Conservation (phyloP, 2,329 filamentous ascomycete genomes). For the Neonectria punicea region DNA sequence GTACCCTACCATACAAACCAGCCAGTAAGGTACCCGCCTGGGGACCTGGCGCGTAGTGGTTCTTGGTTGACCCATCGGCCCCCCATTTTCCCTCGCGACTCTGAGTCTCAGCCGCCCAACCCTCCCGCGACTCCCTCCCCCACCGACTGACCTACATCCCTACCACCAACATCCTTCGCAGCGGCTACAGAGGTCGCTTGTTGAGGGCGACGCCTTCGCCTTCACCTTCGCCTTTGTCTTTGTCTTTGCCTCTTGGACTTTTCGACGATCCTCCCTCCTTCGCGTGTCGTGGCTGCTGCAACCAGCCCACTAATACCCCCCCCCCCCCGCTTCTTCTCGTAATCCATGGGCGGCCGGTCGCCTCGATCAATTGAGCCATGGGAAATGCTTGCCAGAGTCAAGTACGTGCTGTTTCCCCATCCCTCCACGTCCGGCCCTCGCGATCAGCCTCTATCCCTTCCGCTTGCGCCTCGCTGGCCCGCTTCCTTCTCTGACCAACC, state of each 20-base stretch:
- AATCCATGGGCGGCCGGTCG: constrained; percentile 56
- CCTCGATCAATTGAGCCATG: constrained; percentile 59
- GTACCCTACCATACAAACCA: constrained; percentile 13
- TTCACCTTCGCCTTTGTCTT: constrained; percentile 13
- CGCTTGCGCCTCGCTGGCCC: background rate
- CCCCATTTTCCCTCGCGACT: constrained; percentile 28
- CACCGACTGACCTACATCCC: constrained; percentile 16
- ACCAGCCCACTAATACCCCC: constrained; percentile 27
- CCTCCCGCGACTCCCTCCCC: constrained; percentile 25
- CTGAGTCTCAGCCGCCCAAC: constrained; percentile 20
- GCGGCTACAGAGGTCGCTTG: constrained; percentile 14
- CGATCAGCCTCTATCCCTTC: constrained; percentile 13
- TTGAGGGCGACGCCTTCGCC: constrained; percentile 34
- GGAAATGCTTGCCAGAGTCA: constrained; percentile 56
- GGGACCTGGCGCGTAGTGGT: constrained; percentile 20
- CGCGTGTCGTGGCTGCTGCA: constrained; percentile 31
- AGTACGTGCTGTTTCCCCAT: constrained; percentile 50
- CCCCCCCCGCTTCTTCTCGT: constrained; percentile 35
- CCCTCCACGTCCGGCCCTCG: constrained; percentile 26
- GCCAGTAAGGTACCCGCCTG: constrained; percentile 9
- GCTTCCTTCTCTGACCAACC: constrained; percentile 9
- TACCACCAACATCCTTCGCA: constrained; percentile 15
- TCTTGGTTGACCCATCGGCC: constrained; percentile 7
- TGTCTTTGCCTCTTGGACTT: constrained; percentile 16
- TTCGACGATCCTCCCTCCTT: constrained; percentile 25